Percentiles rank a stretch among this genome's conserved stretches.
Conservation (phyloP, 1,284 basidiomycete species). For the Mycena citricolor region DNA sequence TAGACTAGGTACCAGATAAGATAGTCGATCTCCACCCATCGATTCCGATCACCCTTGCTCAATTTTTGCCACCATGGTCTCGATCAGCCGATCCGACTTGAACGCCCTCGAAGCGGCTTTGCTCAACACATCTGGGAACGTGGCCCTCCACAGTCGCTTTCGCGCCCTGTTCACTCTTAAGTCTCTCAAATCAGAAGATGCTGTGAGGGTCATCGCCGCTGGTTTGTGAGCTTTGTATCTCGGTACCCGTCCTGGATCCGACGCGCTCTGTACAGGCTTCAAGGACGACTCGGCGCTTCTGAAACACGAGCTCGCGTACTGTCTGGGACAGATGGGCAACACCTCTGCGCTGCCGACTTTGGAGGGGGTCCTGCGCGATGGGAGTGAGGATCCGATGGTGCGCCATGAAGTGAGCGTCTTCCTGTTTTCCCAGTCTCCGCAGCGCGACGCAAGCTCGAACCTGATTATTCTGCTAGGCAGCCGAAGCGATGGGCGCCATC, state of each 20-base stretch:
- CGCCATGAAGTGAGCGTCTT: slow-evolving; percentile 78
- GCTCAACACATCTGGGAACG: slow-evolving; percentile 73
- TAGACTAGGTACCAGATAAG: no score
- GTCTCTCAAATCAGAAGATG: slow-evolving; percentile 76
- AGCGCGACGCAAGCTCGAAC: slow-evolving; percentile 17
- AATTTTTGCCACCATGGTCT: no score
- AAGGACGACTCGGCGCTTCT: slow-evolving; percentile 86
- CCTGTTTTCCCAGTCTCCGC: slow-evolving; percentile 8
- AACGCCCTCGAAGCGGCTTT: slow-evolving; percentile 64
- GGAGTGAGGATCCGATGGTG: slow-evolving; percentile 91
- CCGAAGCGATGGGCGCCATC: slow-evolving; percentile 97
- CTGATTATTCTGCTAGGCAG: slow-evolving; percentile 59
- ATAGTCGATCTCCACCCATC: slow-evolving; percentile 12
- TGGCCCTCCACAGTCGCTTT: slow-evolving; percentile 87
- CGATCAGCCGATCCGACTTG: slow-evolving; percentile 40
- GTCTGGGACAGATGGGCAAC: slow-evolving; percentile 89
- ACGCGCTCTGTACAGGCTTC: slow-evolving; percentile 60
- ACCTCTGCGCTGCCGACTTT: slow-evolving; percentile 77
- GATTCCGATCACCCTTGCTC: slow-evolving; percentile 28
- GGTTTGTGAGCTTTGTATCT: slow-evolving; percentile 45
- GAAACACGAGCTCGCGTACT: slow-evolving; percentile 98
- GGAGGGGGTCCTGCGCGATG: slow-evolving; percentile 71
- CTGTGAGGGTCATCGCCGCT: slow-evolving; percentile 83
- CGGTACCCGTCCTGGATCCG: no score
- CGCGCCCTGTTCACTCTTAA: slow-evolving; percentile 94